Conservation (phyloP, 2,329 filamentous ascomycete genomes). For the Myriosclerotinia duriaeana region DNA sequence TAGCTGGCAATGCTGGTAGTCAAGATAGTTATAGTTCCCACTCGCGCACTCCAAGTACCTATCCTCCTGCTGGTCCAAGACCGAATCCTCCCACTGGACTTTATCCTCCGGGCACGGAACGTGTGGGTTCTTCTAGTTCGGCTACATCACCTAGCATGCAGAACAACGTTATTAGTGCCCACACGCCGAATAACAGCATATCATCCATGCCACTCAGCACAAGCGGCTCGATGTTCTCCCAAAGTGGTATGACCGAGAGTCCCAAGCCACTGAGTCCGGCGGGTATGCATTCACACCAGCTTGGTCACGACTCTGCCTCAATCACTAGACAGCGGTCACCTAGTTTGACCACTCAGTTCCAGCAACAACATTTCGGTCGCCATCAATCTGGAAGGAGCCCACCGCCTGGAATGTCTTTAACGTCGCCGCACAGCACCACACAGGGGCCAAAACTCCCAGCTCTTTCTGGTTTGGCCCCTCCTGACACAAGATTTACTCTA, state of each 20-base stretch:
- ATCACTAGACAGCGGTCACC: conserved; percentile 61
- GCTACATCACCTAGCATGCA: conserved; percentile 53
- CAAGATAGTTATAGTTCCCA: conserved; percentile 50
- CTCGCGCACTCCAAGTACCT: conserved; percentile 70
- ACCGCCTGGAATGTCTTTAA: conserved; percentile 38
- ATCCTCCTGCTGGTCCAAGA: conserved; percentile 65
- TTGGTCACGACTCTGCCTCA: conserved; percentile 54
- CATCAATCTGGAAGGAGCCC: conserved; percentile 57
- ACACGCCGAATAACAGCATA: conserved; percentile 52
- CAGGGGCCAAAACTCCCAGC: conserved; percentile 40
- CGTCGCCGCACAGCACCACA: conserved; percentile 37
- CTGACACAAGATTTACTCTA: conserved; percentile 40
- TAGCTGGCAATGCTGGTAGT: conserved; percentile 48
- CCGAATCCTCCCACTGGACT: conserved; percentile 51
- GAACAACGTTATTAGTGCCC: conserved; percentile 42
- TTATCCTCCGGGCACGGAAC: conserved; percentile 61
- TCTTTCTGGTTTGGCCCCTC: conserved; percentile 39
- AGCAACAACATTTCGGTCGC: conserved; percentile 62
- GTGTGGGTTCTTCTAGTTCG: conserved; percentile 51
- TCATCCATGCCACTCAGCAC: conserved; percentile 50
- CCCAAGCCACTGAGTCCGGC: conserved; percentile 76
- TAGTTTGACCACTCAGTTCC: conserved; percentile 63
- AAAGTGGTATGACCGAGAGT: conserved; percentile 76
- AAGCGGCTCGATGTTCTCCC: conserved; percentile 60
- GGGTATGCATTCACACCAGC: conserved; percentile 49